phyloP scores from a whole-genome alignment of 352 stramenopile species.

The Aphanomyces invadans region DNA sequence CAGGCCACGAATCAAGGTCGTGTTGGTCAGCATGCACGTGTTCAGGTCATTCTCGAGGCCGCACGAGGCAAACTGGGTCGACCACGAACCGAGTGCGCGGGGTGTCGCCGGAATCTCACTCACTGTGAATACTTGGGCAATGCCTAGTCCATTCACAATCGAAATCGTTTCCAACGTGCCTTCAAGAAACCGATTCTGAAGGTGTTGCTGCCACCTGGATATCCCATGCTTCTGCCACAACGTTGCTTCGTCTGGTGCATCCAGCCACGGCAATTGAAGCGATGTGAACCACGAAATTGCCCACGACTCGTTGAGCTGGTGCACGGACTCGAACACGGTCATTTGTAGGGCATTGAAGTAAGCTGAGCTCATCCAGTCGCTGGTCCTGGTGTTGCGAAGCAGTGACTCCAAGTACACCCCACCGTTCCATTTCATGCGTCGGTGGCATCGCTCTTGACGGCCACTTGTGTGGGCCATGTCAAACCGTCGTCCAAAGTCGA shows the following conservation, averaged over 20 bases:
- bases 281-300: neutral
- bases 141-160: conserved; percentile 17
- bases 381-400: neutral
- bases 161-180: conserved; percentile 7
- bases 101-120: neutral
- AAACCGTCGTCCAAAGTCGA: conserved; percentile 5
- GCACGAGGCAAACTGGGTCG: neutral
- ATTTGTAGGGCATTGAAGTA: neutral
- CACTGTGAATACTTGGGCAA: neutral
- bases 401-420: conserved; percentile 21
- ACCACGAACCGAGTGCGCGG: conserved; percentile 6
- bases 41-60: conserved; percentile 16
- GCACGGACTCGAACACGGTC: neutral
- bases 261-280: neutral
- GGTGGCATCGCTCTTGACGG: neutral
- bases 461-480: conserved; percentile 13
- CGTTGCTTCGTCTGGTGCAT: neutral
- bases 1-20: neutral
- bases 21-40: neutral
- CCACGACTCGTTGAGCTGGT: neutral
- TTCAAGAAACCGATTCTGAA: conserved; percentile 9
- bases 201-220: neutral
- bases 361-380: neutral
- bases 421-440: neutral
- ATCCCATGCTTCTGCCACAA: neutral